phyloP scores from a whole-genome alignment of 208 protist species.

The Leishmania tropica region DNA sequence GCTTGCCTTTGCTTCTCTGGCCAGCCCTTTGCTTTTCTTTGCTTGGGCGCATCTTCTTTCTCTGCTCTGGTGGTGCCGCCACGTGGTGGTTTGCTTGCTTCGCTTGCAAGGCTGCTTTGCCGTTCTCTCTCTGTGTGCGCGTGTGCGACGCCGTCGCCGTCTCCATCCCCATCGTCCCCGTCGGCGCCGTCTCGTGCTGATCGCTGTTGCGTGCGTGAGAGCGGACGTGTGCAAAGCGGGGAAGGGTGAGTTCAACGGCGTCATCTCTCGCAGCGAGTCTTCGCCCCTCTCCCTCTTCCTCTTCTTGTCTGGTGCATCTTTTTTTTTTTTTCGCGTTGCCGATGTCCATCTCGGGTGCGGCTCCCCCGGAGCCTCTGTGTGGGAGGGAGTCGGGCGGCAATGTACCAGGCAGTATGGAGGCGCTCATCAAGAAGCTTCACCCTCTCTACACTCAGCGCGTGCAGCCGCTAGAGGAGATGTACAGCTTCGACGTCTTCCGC shows the following conservation, averaged over 20 bases:
- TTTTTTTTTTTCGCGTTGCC: neutral
- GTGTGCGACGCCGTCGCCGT: neutral
- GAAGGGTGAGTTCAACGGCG: neutral
- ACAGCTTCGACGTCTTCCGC: slow-evolving; percentile 60
- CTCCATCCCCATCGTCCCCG: neutral
- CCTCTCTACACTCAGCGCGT: slow-evolving; percentile 58
- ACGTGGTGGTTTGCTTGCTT: neutral
- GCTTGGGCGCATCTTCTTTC: neutral
- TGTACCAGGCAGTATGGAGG: slow-evolving; percentile 43
- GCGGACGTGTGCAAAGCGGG: neutral
- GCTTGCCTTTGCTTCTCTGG: neutral
- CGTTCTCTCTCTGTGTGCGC: neutral
- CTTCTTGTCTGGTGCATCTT: neutral
- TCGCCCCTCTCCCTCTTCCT: neutral
- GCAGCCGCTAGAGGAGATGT: slow-evolving; percentile 73
- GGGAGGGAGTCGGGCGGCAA: slow-evolving; percentile 31
- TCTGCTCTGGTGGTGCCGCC: neutral
- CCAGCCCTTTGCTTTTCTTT: neutral
- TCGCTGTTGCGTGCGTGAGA: neutral
- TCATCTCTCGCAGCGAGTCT: neutral
- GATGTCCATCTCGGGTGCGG: neutral
- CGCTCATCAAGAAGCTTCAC: slow-evolving; percentile 49
- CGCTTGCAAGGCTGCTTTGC: neutral
- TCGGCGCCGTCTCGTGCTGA: neutral
- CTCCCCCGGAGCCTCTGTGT: slow-evolving; percentile 7